Percentiles rank a stretch among this genome's conserved stretches.
phyloP scores from a whole-genome alignment of 2,329 filamentous ascomycete species.

The Alternaria gansuensis region DNA sequence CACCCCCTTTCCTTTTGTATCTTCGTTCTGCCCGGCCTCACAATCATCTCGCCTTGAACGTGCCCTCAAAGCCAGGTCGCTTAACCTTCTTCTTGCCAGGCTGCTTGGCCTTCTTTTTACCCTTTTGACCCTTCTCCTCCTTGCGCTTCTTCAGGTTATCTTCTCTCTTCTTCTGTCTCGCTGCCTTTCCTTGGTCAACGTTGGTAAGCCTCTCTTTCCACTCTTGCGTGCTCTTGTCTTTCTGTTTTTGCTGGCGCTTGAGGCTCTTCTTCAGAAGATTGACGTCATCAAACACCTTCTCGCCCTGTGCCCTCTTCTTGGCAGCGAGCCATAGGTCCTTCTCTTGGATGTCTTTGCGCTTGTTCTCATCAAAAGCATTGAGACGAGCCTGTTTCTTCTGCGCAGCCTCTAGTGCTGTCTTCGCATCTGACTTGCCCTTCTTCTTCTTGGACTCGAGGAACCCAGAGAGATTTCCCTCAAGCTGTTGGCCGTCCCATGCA shows the following conservation, averaged over 20 bases:
- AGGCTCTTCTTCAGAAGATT: constrained; percentile 86
- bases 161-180: constrained; percentile 61
- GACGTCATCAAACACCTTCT: constrained; percentile 87
- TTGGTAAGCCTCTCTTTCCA: constrained; percentile 66
- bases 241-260: constrained; percentile 88
- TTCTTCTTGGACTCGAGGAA: constrained; percentile 74
- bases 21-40: constrained; percentile 1
- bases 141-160: constrained; percentile 72
- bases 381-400: constrained; percentile 87
- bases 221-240: constrained; percentile 90
- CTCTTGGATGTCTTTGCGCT: constrained; percentile 86
- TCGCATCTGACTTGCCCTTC: constrained; percentile 84
- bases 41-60: constrained; percentile 64
- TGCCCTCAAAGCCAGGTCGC: constrained; percentile 69
- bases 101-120: constrained; percentile 60
- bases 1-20: constrained; percentile 12
- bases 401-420: constrained; percentile 83
- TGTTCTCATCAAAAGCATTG: constrained; percentile 76
- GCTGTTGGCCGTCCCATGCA: constrained; percentile 86
- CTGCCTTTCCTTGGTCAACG: constrained; percentile 59
- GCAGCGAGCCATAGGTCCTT: constrained; percentile 96
- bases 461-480: constrained; percentile 73
- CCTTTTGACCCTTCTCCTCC: constrained; percentile 81
- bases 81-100: constrained; percentile 65
- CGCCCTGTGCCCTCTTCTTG: constrained; percentile 86